These are phyloP conservation scores for Suhomyces anneliseae DNA, from an alignment of 1,139 yeast species.

Conservation along the genomic window DNA sequence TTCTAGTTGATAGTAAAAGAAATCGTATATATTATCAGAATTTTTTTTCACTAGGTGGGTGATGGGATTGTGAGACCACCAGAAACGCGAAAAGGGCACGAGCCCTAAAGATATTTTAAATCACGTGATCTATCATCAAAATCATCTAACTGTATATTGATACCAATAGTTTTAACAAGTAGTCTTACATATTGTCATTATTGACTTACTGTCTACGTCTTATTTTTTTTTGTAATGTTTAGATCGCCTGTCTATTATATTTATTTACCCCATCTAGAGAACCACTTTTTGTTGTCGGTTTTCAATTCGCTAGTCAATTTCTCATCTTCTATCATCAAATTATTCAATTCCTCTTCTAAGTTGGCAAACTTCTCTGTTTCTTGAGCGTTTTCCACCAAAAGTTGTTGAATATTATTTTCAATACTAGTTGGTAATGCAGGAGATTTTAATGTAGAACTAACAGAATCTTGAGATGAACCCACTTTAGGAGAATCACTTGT, in stretches of 20 bases:
- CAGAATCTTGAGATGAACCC: conserved; percentile 6
- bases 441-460: conserved; percentile 19
- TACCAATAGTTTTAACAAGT: too few relatives aligned
- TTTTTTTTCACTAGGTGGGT: neutral
- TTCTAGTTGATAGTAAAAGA: neutral
- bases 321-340: conserved; percentile 29
- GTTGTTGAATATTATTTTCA: conserved; percentile 50
- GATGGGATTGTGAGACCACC: neutral
- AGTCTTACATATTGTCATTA: too few relatives aligned
- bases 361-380: conserved; percentile 56
- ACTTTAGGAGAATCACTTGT: conserved; percentile 17
- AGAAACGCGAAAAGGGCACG: neutral
- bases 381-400: conserved; percentile 51
- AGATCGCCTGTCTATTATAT: neutral
- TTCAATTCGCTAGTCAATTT: conserved; percentile 30
- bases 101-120: neutral
- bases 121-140: neutral
- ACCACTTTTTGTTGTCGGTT: conserved; percentile 33
- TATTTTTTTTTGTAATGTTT: neutral
- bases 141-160: too few relatives aligned
- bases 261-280: conserved; percentile 28
- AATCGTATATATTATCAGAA: neutral
- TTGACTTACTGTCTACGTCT: neutral
- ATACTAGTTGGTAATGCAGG: conserved; percentile 41
- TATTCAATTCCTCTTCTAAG: conserved; percentile 49